Conservation (phyloP, 2,329 filamentous ascomycete species). For the Metarhizium robertsii region DNA sequence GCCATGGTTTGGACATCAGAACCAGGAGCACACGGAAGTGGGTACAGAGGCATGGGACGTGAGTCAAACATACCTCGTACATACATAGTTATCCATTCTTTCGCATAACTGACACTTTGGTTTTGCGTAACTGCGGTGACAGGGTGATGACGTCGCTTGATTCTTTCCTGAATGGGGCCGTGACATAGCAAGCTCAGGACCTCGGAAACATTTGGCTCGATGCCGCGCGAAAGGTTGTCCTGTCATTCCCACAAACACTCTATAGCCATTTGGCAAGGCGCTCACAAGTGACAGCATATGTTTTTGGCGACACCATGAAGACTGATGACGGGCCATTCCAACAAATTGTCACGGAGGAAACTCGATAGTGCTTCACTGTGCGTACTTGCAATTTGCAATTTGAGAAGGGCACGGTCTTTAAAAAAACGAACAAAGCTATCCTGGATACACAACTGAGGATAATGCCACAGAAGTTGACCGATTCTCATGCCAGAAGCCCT, state of each 20-base stretch:
- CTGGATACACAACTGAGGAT: slow-evolving; percentile 40
- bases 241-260: slow-evolving; percentile 40
- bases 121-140: slow-evolving; percentile 28
- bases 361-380: slow-evolving; percentile 49
- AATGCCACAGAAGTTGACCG: slow-evolving; percentile 46
- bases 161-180: slow-evolving; percentile 39
- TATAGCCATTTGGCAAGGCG: slow-evolving; percentile 52
- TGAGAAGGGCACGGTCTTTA: slow-evolving; percentile 39
- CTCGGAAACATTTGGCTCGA: slow-evolving; percentile 43
- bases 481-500: slow-evolving; percentile 20
- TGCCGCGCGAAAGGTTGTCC: slow-evolving; percentile 32
- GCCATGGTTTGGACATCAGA: slow-evolving; percentile 45
- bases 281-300: slow-evolving; percentile 43
- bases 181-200: slow-evolving; percentile 41
- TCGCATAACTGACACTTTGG: slow-evolving; percentile 19
- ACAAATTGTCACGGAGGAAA: slow-evolving; percentile 46
- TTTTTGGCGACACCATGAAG: slow-evolving; percentile 34
- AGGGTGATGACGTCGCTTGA: slow-evolving; percentile 29
- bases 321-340: slow-evolving; percentile 30
- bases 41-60: slow-evolving; percentile 48
- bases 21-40: slow-evolving; percentile 43
- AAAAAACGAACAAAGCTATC: slow-evolving; percentile 28
- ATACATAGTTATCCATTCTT: not conserved
- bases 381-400: slow-evolving; percentile 55
- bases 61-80: slow-evolving; percentile 6